Conservation (phyloP, 805 yeast species). For the Torulaspora gathmanii region DNA sequence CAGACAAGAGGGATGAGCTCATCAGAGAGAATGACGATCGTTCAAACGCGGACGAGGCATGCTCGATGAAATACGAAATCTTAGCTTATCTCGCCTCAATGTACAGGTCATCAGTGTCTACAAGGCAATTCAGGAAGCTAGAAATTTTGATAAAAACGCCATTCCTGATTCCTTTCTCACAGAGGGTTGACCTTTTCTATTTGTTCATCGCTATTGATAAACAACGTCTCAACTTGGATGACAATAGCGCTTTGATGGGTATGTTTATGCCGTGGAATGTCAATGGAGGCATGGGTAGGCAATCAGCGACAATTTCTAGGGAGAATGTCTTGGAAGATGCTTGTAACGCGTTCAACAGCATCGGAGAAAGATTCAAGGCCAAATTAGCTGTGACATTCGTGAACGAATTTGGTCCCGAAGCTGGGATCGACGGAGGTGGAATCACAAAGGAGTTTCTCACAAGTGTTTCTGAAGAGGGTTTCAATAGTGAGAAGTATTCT, state of each 20-base stretch:
- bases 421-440: constrained; percentile 97
- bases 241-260: constrained; percentile 18
- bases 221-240: constrained; percentile 25
- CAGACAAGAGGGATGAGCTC: constrained; percentile 13
- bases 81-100: constrained; percentile 21
- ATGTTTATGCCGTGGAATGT: constrained; percentile 16
- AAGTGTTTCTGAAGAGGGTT: constrained; percentile 63
- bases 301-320: constrained; percentile 57
- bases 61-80: constrained; percentile 14
- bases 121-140: constrained; percentile 34
- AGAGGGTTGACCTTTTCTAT: constrained; percentile 71
- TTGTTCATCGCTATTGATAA: constrained; percentile 54
- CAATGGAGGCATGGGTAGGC: constrained; percentile 17
- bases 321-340: constrained; percentile 74
- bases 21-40: constrained; percentile 32
- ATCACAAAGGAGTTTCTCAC: constrained; percentile 86
- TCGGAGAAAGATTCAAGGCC: constrained; percentile 55
- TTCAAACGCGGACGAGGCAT: constrained; percentile 33
- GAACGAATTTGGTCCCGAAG: constrained; percentile 73
- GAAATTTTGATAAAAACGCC: constrained; percentile 63
- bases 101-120: constrained; percentile 20
- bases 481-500: constrained; percentile 38
- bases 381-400: constrained; percentile 60
- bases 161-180: constrained; percentile 70
- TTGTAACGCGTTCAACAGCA: constrained; percentile 48